Evolutionary conservation across 495 filamentous ascomycete species (phyloP), one percentile per base, ranked within the genome.

Genomic region (Hapsidospora chrysogenum): DNA sequence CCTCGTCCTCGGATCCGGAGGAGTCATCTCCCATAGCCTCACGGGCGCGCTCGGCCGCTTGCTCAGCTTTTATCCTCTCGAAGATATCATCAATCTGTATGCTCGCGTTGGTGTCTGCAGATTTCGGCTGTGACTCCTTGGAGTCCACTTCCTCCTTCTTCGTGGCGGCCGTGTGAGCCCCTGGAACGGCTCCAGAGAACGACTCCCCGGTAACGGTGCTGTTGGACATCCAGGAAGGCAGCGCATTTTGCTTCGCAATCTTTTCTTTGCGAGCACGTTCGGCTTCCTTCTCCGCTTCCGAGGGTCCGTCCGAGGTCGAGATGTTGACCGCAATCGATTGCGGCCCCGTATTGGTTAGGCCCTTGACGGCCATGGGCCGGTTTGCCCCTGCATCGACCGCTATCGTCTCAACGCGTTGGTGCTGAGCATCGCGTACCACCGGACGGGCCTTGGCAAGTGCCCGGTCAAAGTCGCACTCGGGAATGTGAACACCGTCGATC

Each of bases 151-250:
- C 56, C 29, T 76, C 71, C 13, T 73, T 56, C 36, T 63, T 70
- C 29, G 52, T 52, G 31, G 58, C 46, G 38, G 62, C 61, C 6
- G 59, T 37, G 16, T 69, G 61, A 32, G 70, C 50, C 3, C 38
- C 43, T 9, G 32, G 42, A 3, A 37, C 37, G 18, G 35, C n/a
- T 16, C 39, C 50, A 3, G 30, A 31, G 25, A 43, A 59, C 20
- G 45, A 61, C 40, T 58, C 44, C n/a, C 60, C 60, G 14, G 45
- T 50, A 28, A 99, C 81, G 2, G 87, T 94, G 30, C 76, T 85
- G 31, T 82, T 74, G 2, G 79, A 81, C 48, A 93, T 85, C 85
- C 92, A 95, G 9, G 75, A 64, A 0, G 89, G 89, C 25, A 99
- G 59, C 3, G 72, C 74, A 41, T 99, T 99, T 54, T 92, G 80